Evolutionary conservation across 495 filamentous ascomycete genomes (phyloP).

Genomic region (Mycothermus thermophilus): DNA sequence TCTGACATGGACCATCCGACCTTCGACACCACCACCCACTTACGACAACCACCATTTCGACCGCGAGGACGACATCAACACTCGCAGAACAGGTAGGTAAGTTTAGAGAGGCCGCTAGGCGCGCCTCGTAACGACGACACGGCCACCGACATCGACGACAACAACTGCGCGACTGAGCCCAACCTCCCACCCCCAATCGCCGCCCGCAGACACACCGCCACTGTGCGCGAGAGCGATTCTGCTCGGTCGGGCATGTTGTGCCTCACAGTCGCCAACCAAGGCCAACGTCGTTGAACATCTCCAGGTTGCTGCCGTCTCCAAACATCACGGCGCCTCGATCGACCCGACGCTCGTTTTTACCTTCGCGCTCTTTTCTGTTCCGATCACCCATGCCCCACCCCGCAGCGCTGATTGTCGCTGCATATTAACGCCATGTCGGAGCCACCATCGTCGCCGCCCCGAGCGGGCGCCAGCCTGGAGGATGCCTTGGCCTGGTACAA

Average conservation of each 20-base stretch:
- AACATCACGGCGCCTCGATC: no score
- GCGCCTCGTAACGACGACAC: neutral
- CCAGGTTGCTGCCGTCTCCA: no score
- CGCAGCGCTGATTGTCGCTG: constrained; percentile 7
- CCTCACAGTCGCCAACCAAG: neutral
- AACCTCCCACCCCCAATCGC: neutral
- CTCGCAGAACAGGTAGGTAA: constrained; percentile 7
- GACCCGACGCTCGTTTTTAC: no score
- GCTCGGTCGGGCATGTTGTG: constrained; percentile 5
- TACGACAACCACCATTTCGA: neutral
- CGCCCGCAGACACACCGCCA: no score
- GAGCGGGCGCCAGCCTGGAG: constrained; percentile 42
- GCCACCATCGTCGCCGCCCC: constrained; percentile 48
- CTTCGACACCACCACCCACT: neutral
- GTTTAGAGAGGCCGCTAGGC: no score
- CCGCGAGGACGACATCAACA: constrained; percentile 6
- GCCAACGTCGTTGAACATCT: constrained; percentile 2
- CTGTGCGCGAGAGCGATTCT: no score
- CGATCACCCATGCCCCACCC: constrained; percentile 17
- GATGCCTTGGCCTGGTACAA: constrained; percentile 88
- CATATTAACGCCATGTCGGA: constrained; percentile 39
- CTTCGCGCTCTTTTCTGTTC: constrained; percentile 7
- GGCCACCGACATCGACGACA: neutral
- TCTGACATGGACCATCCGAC: constrained; percentile 2
- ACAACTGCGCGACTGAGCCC: neutral